Evolutionary conservation across 129 eudicot species (phyloP).

Genomic region (Arctium minus): DNA sequence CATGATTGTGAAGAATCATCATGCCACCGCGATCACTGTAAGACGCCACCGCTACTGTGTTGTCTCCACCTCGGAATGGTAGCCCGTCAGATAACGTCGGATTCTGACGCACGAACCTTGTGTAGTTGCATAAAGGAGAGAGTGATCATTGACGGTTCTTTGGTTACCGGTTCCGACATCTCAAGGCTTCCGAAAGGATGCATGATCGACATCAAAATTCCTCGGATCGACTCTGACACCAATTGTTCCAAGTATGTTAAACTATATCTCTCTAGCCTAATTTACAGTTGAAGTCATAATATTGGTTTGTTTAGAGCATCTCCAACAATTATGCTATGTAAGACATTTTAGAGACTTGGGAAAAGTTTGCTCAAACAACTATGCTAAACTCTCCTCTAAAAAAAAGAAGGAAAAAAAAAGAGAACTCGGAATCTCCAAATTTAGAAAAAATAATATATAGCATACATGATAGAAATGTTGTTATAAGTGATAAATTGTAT

Average conservation of each 20-base stretch:
- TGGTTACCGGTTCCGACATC: neutral
- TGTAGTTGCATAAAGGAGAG: conserved; percentile 17
- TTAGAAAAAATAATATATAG: neutral
- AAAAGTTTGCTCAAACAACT: neutral
- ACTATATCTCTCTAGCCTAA: neutral
- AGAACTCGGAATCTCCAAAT: neutral
- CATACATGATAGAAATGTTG: neutral
- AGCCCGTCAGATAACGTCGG: neutral
- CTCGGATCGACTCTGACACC: neutral
- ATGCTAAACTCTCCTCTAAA: neutral
- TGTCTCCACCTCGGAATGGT: conserved; percentile 9
- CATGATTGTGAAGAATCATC: neutral
- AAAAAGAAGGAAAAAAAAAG: no score
- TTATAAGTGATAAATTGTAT: neutral
- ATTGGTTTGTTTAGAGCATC: neutral
- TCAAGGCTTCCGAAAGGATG: conserved; percentile 20
- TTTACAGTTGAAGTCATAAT: neutral
- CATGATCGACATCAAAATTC: conserved; percentile 14
- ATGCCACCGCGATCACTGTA: neutral
- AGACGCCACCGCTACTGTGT: neutral
- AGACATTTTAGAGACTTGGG: no score
- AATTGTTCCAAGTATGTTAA: conserved; percentile 18
- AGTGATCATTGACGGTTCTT: neutral
- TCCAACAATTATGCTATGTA: neutral
- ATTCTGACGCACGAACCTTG: conserved; percentile 10